Conservation (phyloP, 2,329 filamentous ascomycete species). For the Teratosphaeria epicoccoides region DNA sequence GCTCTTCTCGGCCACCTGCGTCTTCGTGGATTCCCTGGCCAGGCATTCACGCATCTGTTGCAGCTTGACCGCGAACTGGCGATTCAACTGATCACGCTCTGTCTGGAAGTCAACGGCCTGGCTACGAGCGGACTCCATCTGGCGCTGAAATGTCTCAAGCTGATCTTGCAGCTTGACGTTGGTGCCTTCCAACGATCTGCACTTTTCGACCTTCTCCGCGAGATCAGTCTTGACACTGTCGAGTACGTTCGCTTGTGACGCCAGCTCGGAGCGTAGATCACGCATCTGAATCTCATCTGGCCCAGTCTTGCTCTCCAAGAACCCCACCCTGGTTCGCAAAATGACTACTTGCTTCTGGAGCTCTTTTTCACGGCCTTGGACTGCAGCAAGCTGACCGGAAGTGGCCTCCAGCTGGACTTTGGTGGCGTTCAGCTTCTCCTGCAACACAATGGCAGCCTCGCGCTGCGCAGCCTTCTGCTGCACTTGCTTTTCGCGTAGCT, state of each 20-base stretch:
- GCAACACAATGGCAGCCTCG: conserved; percentile 9
- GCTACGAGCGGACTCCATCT: conserved; percentile 1
- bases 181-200: background rate
- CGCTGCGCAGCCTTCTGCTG: conserved; percentile 8
- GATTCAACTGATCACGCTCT: conserved; percentile 2
- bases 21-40: conserved; percentile 2
- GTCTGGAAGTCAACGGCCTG: background rate
- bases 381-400: conserved; percentile 2
- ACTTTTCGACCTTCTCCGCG: conserved; percentile 1
- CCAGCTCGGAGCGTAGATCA: conserved; percentile 4
- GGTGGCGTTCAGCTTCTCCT: conserved; percentile 8
- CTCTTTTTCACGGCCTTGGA: background rate
- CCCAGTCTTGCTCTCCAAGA: background rate
- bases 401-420: conserved; percentile 2
- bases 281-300: background rate
- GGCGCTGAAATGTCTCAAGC: background rate
- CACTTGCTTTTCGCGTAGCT: conserved; percentile 10
- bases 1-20: background rate
- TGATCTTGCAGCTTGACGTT: conserved; percentile 3
- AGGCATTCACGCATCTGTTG: conserved; percentile 2
- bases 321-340: conserved; percentile 5
- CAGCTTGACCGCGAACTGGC: conserved; percentile 5
- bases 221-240: conserved; percentile 2
- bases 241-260: conserved; percentile 1
- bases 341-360: conserved; percentile 5